These are phyloP conservation scores for Podila epigama DNA, from an alignment of 192 early-diverging fungal species.

Conservation along the genomic window DNA sequence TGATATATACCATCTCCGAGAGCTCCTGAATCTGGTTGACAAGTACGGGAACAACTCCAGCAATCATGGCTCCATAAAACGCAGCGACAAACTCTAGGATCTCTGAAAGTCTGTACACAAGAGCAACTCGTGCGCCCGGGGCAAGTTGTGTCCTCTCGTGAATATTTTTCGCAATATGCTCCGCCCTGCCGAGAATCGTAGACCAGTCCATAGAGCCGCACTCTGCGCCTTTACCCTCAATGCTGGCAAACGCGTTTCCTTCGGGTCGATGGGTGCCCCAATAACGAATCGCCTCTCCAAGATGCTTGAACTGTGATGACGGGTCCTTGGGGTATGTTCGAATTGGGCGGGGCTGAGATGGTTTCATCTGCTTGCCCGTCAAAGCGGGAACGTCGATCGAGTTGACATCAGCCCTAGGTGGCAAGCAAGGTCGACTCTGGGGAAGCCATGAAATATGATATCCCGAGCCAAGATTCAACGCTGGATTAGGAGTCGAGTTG, in stretches of 20 bases:
- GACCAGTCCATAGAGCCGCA: slow-evolving; percentile 69
- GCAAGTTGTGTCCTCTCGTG: slow-evolving; percentile 63
- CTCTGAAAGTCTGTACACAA: slow-evolving; percentile 81
- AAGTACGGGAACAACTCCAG: slow-evolving; percentile 80
- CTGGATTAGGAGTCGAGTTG: background rate
- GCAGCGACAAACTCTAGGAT: slow-evolving; percentile 79
- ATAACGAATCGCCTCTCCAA: slow-evolving; percentile 70
- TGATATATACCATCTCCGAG: slow-evolving; percentile 75
- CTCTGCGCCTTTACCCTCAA: slow-evolving; percentile 76
- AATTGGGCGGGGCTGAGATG: slow-evolving; percentile 40
- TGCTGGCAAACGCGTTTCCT: slow-evolving; percentile 63
- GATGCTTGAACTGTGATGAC: slow-evolving; percentile 59
- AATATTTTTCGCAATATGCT: slow-evolving; percentile 70
- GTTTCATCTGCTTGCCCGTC: slow-evolving; percentile 53
- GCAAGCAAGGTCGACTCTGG: slow-evolving; percentile 27
- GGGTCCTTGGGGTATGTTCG: slow-evolving; percentile 20
- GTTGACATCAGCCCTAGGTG: slow-evolving; percentile 34
- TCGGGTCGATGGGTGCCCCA: slow-evolving; percentile 61
- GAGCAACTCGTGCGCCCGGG: slow-evolving; percentile 71
- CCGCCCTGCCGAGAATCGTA: slow-evolving; percentile 67
- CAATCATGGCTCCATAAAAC: slow-evolving; percentile 75
- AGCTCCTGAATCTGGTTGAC: slow-evolving; percentile 80
- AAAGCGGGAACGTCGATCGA: slow-evolving; percentile 47
- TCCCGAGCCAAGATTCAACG: slow-evolving; percentile 22
- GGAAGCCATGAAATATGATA: slow-evolving; percentile 44